Evolutionary conservation across 208 protist species (phyloP).

Genomic region (Wallacemonas sp.): DNA sequence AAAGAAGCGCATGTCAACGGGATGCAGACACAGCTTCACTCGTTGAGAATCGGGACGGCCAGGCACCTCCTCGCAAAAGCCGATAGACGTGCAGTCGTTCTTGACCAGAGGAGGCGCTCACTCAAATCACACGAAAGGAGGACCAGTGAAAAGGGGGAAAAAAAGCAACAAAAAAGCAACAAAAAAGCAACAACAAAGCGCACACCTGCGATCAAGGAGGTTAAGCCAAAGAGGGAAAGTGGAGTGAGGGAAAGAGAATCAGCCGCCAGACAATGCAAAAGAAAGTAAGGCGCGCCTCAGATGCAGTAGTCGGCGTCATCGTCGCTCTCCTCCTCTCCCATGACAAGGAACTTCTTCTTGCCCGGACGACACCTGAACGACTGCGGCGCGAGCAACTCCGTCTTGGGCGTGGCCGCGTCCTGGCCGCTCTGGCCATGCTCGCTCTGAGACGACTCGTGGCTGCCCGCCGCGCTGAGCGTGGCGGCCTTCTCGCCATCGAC

Average conservation of each 20-base stretch:
- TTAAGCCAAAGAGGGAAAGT: too few species aligned
- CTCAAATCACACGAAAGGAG: too few species aligned
- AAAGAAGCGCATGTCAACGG: neutral
- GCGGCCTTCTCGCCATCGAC: neutral
- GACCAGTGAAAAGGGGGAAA: too few species aligned
- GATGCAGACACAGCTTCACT: too few species aligned
- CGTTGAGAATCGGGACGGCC: too few species aligned
- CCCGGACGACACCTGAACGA: conserved; percentile 16
- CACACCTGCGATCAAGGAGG: too few species aligned
- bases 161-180: too few species aligned
- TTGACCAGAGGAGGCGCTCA: too few species aligned
- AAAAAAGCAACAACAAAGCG: too few species aligned
- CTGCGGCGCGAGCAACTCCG: neutral
- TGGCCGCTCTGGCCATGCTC: neutral
- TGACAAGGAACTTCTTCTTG: conserved; percentile 33
- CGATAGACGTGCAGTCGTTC: too few species aligned
- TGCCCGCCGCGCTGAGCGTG: neutral
- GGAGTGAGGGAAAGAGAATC: neutral
- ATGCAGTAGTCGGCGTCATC: conserved; percentile 64
- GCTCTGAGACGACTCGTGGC: conserved; percentile 1
- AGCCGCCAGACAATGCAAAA: neutral
- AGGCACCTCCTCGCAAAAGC: too few species aligned
- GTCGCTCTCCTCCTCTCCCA: conserved; percentile 27
- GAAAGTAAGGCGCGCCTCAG: conserved; percentile 10
- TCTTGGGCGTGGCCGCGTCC: neutral